Evolutionary conservation across 805 yeast species (phyloP).

Genomic region (Cyberlindnera meyerae): DNA sequence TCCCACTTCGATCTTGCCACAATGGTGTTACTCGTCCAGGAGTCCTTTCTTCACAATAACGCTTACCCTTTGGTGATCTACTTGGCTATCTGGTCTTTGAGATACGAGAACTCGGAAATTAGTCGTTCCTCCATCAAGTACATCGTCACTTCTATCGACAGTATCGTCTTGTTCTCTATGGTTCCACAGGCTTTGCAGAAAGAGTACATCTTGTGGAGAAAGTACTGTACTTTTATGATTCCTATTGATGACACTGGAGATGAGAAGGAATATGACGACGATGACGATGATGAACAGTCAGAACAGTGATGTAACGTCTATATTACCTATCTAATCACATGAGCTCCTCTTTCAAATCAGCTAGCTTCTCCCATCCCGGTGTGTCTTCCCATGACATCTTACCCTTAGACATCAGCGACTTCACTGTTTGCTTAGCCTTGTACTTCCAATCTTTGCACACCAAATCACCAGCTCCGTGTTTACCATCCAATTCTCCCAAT

Average conservation of each 20-base stretch:
- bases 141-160: conserved; percentile 14
- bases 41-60: conserved; percentile 23
- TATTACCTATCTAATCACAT: neutral
- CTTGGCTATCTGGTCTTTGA: conserved; percentile 32
- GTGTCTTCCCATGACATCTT: conserved; percentile 74
- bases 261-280: neutral
- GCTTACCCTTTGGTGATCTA: conserved; percentile 32
- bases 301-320: neutral
- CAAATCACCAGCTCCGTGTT: conserved; percentile 71
- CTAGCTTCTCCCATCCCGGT: conserved; percentile 67
- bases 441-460: conserved; percentile 92
- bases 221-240: conserved; percentile 13
- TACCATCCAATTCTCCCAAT: conserved; percentile 80
- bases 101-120: conserved; percentile 32
- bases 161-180: conserved; percentile 1
- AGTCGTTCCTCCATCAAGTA: conserved; percentile 21
- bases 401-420: conserved; percentile 77
- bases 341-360: conserved; percentile 30
- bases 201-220: conserved; percentile 10
- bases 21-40: conserved; percentile 27
- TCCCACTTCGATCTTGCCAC: conserved; percentile 36
- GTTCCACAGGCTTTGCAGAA: conserved; percentile 5
- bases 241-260: conserved; percentile 1
- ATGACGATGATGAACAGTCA: neutral
- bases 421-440: conserved; percentile 67